Percentiles rank a stretch among this genome's conserved stretches.
Evolutionary conservation across 345 rosid species (phyloP).

Genomic region (Lepidium africanum): DNA sequence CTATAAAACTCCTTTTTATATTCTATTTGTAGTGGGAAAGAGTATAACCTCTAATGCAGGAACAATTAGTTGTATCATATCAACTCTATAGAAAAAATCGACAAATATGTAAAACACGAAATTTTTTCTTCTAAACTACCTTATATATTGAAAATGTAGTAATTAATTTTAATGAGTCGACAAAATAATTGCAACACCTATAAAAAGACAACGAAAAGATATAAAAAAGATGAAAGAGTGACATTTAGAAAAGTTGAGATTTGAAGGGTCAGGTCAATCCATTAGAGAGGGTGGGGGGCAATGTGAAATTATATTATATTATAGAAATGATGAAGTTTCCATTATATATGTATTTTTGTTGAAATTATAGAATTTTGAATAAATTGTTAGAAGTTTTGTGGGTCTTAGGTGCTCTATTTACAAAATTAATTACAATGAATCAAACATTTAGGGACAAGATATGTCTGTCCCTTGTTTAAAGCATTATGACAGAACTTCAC

Average conservation of each 20-base stretch:
- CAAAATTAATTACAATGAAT: constrained; percentile 12
- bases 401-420: constrained; percentile 12
- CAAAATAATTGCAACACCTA: constrained; percentile 14
- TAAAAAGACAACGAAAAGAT: constrained; percentile 5
- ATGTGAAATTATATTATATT: constrained; percentile 14
- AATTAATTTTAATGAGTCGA: not conserved
- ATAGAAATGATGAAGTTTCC: constrained; percentile 27
- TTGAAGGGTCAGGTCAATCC: constrained; percentile 27
- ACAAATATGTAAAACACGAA: too few relatives aligned
- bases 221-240: not conserved
- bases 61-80: too few relatives aligned
- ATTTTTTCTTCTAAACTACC: too few relatives aligned
- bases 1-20: too few relatives aligned
- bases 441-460: constrained; percentile 8
- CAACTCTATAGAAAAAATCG: too few relatives aligned
- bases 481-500: constrained; percentile 28
- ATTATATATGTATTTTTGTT: constrained; percentile 4
- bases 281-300: constrained; percentile 24
- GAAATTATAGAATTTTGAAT: not conserved
- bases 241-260: constrained; percentile 20
- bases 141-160: too few relatives aligned
- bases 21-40: too few relatives aligned
- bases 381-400: not conserved
- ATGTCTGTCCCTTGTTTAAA: constrained; percentile 36
- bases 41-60: too few relatives aligned